Conservation (phyloP, 2,329 filamentous ascomycete genomes). For the Cytospora schulzeri region DNA sequence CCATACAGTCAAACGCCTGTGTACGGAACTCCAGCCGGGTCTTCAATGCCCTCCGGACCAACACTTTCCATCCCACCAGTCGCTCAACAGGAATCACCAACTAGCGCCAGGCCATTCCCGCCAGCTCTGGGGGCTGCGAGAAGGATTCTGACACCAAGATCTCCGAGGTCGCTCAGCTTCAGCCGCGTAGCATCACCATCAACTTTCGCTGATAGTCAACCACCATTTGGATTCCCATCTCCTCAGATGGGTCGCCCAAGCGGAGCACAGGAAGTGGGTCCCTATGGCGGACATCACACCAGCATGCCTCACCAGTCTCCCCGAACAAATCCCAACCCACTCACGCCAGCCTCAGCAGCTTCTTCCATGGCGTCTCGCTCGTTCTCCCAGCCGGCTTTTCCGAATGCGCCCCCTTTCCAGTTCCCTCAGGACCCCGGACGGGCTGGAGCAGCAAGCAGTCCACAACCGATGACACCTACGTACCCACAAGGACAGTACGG, state of each 20-base stretch:
- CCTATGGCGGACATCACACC: constrained; percentile 30
- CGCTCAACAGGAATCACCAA: constrained; percentile 24
- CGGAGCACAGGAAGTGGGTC: constrained; percentile 30
- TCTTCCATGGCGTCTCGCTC: constrained; percentile 28
- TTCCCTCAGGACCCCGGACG: constrained; percentile 13
- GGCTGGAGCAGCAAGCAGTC: constrained; percentile 17
- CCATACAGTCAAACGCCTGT: constrained; percentile 15
- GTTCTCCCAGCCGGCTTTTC: constrained; percentile 29
- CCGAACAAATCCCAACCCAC: constrained; percentile 10
- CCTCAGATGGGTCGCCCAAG: constrained; percentile 26
- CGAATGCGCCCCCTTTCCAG: constrained; percentile 16
- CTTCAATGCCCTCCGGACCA: constrained; percentile 14
- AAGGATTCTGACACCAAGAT: constrained; percentile 60
- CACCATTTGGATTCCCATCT: constrained; percentile 32
- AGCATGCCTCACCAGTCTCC: constrained; percentile 21
- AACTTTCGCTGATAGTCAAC: constrained; percentile 36
- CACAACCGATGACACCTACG: constrained; percentile 21
- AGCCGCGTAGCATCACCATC: constrained; percentile 38
- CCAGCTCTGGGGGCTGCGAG: constrained; percentile 39
- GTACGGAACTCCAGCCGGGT: constrained; percentile 23
- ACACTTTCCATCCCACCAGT: constrained; percentile 27
- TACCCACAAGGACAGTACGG: constrained; percentile 26
- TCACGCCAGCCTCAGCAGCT: constrained; percentile 8
- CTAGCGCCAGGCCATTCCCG: constrained; percentile 18
- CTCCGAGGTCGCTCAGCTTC: constrained; percentile 57